Base-by-base conservation (phyloP, 1,284 basidiomycete species). In the Boletus subluridellus region DNA sequence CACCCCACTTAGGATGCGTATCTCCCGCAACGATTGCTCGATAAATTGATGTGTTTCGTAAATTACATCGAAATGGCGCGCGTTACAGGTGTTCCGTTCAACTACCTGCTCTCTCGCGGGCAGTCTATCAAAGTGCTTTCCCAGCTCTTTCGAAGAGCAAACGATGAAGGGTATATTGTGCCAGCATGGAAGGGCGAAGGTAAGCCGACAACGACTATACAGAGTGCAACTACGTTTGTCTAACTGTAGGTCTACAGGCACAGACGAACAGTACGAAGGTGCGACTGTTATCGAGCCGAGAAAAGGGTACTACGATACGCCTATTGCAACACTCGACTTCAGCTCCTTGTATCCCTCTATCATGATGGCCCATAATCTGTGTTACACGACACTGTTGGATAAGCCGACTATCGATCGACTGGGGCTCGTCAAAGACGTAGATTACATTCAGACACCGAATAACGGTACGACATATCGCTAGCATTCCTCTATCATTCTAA, bases 361-460 rank as follows among this genome's bases (percentile, higher is more conserved):
- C 76, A 98, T 98, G 95, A 97, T 97, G 94, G 95, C 95, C 0
- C 95, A 98, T 72, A 98, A 98, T 70, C 77, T 98, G 2, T 98
- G 95, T 73, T 98, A 98, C 69, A 97, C 95, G 0, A 96, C 95
- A 0, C 78, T 97, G 15, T 73, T 96, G 26, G 90, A 96, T 63
- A 90, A 87, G 69, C 57, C 63, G 5, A 90, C 87, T 0, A 88
- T 95, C 21, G 89, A 94, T 24, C 83, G 89, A 15, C 76, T 97
- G 7, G 76, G 80, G 10, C 79, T 98, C 17, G 82, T 86, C 21
- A 92, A 90, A 69, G 92, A 91, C 61, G 80, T 87, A n/a, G 95
- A 98, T 71, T 95, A 93, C 66, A 85, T 89, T 55, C 85, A 87
- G 69, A 97, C 95, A 0, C 95, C 95, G 0, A 97, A 97, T 69